Evolutionary conservation across 768 basidiomycete species (phyloP), one percentile per base, ranked within the genome.

Genomic region (Psilocybe tampanensis): DNA sequence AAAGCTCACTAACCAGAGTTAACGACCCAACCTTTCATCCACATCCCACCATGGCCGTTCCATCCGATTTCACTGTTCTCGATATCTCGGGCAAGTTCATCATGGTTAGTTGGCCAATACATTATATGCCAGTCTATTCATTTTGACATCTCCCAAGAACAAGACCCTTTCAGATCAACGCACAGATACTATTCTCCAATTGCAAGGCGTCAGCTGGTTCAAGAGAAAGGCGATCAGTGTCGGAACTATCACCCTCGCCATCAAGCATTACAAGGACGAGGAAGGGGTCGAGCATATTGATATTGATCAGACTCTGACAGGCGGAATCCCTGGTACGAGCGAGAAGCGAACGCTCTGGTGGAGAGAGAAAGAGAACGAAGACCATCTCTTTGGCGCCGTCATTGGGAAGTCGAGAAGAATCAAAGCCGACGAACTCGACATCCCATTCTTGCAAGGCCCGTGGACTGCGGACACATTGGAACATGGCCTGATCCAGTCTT

Each of bases 161-260:
- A 91, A 88, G 70, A 43, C 74, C 1, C 77, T 90, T 52, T 88
- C 85, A 39, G 88, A 86, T 62, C 63, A 66, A 29, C 59, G 61
- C 26, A 77, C 79, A 4, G 89, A 91, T 51, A 76, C 76, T 23
- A 86, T 93, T 59, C 83, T 93, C 41, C 67, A 70, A 29, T 74
- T 88, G 2, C 91, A 92, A 68, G 91, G 91, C 48, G 78, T 93
- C 29, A 68, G 85, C 32, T 93, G 90, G 90, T 56, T 86, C 44
- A 88, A 76, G 61, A 83, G 91, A 61, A 85, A 79, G 56, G 80
- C 80, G 22, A 91, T 93, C 64, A 54, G 66, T 21, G 29, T 75
- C 23, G 85, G 80, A 29, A 84, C 81, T 17, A 63, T 92, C 44
- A 88, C 85, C 21, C 80, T 92, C 36, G 52, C 52, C 43, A 68